Evolutionary conservation across 2,329 filamentous ascomycete species (phyloP), one percentile per base, ranked within the genome.

Genomic region (Cytospora paraplurivora): DNA sequence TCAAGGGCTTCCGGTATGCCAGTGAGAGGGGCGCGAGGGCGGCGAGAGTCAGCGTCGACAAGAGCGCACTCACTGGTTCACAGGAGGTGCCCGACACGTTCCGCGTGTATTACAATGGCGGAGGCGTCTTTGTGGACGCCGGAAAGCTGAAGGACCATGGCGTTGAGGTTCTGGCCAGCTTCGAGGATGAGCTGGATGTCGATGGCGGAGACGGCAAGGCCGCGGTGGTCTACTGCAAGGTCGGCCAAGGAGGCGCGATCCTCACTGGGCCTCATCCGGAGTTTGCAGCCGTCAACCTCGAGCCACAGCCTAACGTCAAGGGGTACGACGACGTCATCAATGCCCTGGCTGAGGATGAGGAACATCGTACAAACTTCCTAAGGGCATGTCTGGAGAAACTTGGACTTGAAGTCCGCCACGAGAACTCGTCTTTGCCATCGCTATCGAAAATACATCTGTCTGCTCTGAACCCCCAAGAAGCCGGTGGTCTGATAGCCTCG

Each of bases 261-360:
- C 76, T 99, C 19, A 96, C 91, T 0, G 93, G 93, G 0, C 91
- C 93, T 47, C 95, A 99, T 81, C 94, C 94, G 58, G 95, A 99
- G 91, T 98, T 98, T 73, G 88, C 93, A 4, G 85, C 91, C 1
- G 85, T 81, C 52, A 97, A 96, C 71, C 82, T 98, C 7, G 83
- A 88, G 66, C 85, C 83, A 7, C 86, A 89, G 5, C 83, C 88
- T 7, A 82, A 85, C 11, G 78, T 90, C 0, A 86, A 89, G 0
- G 84, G 85, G 0, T 98, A 96, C 72, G 81, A 84, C 17, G 81
- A 87, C 4, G 76, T 96, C 15, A 85, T 96, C 44, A 81, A 88
- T 19, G 81, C 81, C 13, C 79, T 99, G 33, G 78, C 83, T 13
- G 82, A 82, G 7, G 88, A 92, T 66, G 91, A 98, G 69, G 81